Conservation (phyloP, 176 grass and related monocot species). For the Secale cereale region DNA sequence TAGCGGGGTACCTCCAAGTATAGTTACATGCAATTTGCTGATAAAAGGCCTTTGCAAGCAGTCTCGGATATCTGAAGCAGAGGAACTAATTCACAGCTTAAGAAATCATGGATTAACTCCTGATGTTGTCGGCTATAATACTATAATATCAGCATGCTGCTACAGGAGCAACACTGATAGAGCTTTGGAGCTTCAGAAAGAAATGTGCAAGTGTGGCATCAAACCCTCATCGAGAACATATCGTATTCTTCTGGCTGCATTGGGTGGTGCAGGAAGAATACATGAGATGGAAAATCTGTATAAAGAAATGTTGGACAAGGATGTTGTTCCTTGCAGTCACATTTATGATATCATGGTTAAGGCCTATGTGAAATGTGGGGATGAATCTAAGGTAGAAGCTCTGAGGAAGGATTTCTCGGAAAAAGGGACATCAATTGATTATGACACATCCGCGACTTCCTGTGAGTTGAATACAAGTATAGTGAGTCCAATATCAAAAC, state of each 20-base stretch:
- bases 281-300: conserved; percentile 51
- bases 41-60: conserved; percentile 54
- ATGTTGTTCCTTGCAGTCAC: conserved; percentile 42
- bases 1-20: conserved; percentile 47
- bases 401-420: conserved; percentile 43
- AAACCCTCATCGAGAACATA: conserved; percentile 46
- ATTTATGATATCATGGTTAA: conserved; percentile 39
- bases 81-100: conserved; percentile 37
- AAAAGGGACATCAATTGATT: conserved; percentile 33
- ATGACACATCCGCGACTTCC: background rate
- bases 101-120: conserved; percentile 33
- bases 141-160: conserved; percentile 60
- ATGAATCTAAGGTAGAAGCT: conserved; percentile 40
- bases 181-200: conserved; percentile 49
- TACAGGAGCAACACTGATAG: conserved; percentile 31
- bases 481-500: conserved; percentile 4
- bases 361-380: conserved; percentile 40
- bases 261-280: conserved; percentile 40
- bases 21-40: conserved; percentile 64
- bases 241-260: conserved; percentile 32
- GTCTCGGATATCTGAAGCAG: conserved; percentile 48
- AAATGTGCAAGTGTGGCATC: conserved; percentile 47
- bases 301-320: conserved; percentile 48
- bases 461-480: background rate
- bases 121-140: conserved; percentile 60